These are phyloP conservation scores for Neonectria coccinea DNA, from an alignment of 2,329 filamentous ascomycete species.

Conservation along the genomic window DNA sequence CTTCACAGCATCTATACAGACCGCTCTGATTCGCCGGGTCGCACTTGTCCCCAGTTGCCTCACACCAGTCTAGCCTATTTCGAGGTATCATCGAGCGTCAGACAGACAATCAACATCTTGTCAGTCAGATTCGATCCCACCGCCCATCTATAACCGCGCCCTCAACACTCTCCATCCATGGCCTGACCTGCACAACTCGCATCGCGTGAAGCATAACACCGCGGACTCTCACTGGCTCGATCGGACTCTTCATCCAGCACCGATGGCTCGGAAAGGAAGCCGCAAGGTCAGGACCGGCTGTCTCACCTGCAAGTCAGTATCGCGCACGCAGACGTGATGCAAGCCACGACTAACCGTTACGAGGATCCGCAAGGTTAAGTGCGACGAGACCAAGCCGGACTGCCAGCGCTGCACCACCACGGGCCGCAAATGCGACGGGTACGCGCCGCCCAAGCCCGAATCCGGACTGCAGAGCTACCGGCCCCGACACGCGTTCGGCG, in stretches of 20 bases:
- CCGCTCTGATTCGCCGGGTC: not conserved
- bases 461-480: not conserved
- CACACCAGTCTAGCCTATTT: not conserved
- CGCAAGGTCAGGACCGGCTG: conserved; percentile 1
- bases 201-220: not conserved
- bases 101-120: not conserved
- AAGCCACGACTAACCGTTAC: not conserved
- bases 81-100: not conserved
- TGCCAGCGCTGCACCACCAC: not conserved
- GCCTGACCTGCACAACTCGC: not conserved
- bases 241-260: not conserved
- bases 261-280: not conserved
- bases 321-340: not conserved
- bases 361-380: not conserved
- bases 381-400: not conserved
- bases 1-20: not conserved
- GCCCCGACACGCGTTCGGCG: not conserved
- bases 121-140: not conserved
- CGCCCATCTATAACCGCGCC: not conserved
- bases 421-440: not conserved
- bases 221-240: not conserved
- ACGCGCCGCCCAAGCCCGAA: not conserved
- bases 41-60: not conserved
- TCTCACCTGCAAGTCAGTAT: not conserved
- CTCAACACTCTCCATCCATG: not conserved